These are phyloP conservation scores for Lodderomyces beijingensis DNA, from an alignment of 1,139 yeast genomes.

Conservation along the genomic window DNA sequence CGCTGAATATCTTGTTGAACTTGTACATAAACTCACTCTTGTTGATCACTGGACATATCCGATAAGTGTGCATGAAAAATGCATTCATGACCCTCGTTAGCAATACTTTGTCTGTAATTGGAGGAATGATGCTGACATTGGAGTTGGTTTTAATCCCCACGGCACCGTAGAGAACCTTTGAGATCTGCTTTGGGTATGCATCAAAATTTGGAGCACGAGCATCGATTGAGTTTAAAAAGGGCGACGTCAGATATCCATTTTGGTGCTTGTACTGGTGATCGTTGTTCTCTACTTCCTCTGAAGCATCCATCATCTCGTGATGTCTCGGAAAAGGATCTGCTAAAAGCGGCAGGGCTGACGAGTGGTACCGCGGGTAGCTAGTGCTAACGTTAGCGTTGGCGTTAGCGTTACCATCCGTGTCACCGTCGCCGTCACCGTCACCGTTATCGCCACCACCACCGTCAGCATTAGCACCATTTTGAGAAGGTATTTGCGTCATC, in stretches of 20 bases:
- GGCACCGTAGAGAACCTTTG: conserved; percentile 15
- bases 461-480: too few species aligned
- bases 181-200: conserved; percentile 15
- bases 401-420: neutral
- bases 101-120: conserved; percentile 13
- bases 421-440: neutral
- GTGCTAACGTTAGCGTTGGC: neutral
- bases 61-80: conserved; percentile 39
- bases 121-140: conserved; percentile 15
- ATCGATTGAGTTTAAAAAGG: conserved; percentile 11
- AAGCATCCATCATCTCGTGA: too few species aligned
- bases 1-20: conserved; percentile 15
- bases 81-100: conserved; percentile 21
- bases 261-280: too few species aligned
- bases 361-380: too few species aligned
- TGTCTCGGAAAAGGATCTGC: too few species aligned
- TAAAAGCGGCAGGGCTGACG: too few species aligned
- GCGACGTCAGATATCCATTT: neutral
- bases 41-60: conserved; percentile 40
- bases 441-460: conserved; percentile 3
- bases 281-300: too few species aligned
- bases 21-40: conserved; percentile 29
- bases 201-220: conserved; percentile 14
- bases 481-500: too few species aligned
- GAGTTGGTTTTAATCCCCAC: conserved; percentile 16